Evolutionary conservation across 352 stramenopile genomes (phyloP).

Genomic region (Globisporangium camurandrum): DNA sequence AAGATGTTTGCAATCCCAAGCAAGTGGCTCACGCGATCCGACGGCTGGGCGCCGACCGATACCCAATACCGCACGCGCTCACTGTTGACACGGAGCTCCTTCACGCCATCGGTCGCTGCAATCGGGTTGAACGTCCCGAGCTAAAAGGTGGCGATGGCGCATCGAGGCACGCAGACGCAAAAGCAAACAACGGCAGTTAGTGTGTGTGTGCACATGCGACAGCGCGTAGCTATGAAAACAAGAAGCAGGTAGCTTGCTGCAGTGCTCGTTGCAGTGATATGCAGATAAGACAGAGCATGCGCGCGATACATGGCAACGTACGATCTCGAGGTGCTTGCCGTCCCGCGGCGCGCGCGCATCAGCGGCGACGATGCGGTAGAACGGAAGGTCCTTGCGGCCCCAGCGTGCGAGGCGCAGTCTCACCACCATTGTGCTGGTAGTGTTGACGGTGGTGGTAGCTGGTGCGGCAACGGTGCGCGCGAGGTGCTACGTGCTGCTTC

Average conservation of each 20-base stretch:
- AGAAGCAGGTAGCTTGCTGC: no score
- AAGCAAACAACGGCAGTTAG: no score
- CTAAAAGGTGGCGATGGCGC: constrained; percentile 17
- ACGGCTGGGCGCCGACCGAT: constrained; percentile 80
- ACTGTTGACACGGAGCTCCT: constrained; percentile 84
- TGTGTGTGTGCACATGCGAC: background rate
- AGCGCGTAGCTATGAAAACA: background rate
- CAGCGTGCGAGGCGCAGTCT: constrained; percentile 80
- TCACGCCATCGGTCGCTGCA: constrained; percentile 72
- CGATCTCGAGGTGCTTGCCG: constrained; percentile 83
- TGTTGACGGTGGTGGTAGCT: background rate
- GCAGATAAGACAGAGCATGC: background rate
- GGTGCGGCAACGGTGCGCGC: background rate
- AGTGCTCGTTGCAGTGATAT: no score
- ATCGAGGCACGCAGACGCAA: background rate
- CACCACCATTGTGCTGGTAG: constrained; percentile 59
- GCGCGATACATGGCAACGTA: constrained; percentile 22
- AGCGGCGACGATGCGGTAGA: constrained; percentile 86
- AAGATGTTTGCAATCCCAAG: constrained; percentile 78
- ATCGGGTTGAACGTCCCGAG: constrained; percentile 86
- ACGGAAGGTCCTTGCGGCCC: constrained; percentile 82
- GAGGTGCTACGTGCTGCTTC: background rate
- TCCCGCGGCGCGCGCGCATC: constrained; percentile 76
- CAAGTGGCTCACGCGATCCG: constrained; percentile 74
- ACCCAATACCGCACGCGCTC: constrained; percentile 85